Evolutionary conservation across 345 rosid genomes (phyloP), one percentile per base, ranked within the genome.

Genomic region (Angophora floribunda): DNA sequence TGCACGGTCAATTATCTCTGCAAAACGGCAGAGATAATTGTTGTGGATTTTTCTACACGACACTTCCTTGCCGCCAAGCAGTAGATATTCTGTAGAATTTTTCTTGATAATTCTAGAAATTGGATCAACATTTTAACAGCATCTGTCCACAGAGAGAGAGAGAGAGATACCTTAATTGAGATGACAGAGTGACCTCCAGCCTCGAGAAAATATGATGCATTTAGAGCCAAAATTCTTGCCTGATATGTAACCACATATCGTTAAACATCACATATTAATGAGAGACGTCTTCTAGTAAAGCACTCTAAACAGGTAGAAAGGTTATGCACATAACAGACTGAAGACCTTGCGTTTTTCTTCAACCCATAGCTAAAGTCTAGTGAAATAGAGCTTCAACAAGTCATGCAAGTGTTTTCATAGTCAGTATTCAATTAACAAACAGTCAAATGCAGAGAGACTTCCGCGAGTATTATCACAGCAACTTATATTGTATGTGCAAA

Each of bases 191-290:
- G 96, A 7, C 98, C 99, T 57, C 99, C 99, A 51, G 99, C 82
- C 91, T 98, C 97, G 55, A 98, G 93, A 85, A 97, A 98, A 92
- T 91, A 94, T 4, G 96, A 92, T 12, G 97, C 98, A 91, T 97
- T 98, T 88, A 97, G 90, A 13, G 98, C 99, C 89, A 98, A 87
- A 87, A 97, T 98, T 92, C 99, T 96, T n/a, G 99, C 99, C 99
- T 97, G 97, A 86, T 0, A 41, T 16, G 49, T 30, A 36, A 61
- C 50, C 32, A 57, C 13, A 9, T 59, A 65, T 87, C 26, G 49
- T 24, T 51, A 19, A 67, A 5, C 45, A 78, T 47, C 55, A 2
- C 30, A 0, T 1, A 26, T 26, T 59, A 59, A 26, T 1, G 4
- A 59, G 67, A 59, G 67, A 59, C 67, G 26, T 59, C 67, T 26